Percentiles rank a stretch among this genome's conserved stretches.
Conservation (phyloP, 768 basidiomycete genomes). For the Boletus rex-veris region DNA sequence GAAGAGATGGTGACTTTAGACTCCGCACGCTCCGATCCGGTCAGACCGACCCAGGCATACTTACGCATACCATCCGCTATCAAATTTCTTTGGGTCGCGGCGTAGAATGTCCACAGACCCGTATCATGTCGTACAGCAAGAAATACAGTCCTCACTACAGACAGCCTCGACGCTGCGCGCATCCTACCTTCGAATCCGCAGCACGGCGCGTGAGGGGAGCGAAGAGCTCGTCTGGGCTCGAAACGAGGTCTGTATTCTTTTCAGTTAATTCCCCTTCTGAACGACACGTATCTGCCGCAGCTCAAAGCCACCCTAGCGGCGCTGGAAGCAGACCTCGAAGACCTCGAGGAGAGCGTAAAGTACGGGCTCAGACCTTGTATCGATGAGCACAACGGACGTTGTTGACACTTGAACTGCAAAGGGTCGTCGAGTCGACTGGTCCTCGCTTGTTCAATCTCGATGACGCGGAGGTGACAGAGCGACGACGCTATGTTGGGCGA, state of each 20-base stretch:
- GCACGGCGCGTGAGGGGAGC: slow-evolving; percentile 66
- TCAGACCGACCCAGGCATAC: too few species aligned
- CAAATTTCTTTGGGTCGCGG: too few species aligned
- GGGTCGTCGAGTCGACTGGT: slow-evolving; percentile 84
- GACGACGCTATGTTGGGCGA: slow-evolving; percentile 72
- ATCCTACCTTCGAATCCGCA: slow-evolving; percentile 75
- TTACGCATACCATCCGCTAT: too few species aligned
- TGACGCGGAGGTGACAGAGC: slow-evolving; percentile 68
- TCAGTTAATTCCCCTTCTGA: too few species aligned
- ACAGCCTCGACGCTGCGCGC: slow-evolving; percentile 66
- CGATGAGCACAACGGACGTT: not conserved
- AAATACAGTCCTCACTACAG: slow-evolving; percentile 74
- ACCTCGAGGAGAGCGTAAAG: slow-evolving; percentile 93
- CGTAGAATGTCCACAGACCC: slow-evolving; percentile 68
- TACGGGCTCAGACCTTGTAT: slow-evolving; percentile 32
- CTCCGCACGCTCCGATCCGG: too few species aligned
- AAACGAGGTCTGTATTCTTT: slow-evolving; percentile 55
- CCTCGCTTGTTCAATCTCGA: slow-evolving; percentile 82
- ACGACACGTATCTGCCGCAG: slow-evolving; percentile 33
- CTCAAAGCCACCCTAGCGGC: slow-evolving; percentile 72
- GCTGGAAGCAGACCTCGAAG: slow-evolving; percentile 85
- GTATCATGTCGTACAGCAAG: slow-evolving; percentile 82
- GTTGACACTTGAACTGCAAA: slow-evolving; percentile 37
- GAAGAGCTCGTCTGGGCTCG: slow-evolving; percentile 79
- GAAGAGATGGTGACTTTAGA: too few species aligned